A percentile compares a stretch with the other conserved stretches of the same genome.
These are phyloP conservation scores for Camellia oleifera DNA, from an alignment of 179 eudicot genomes.

Conservation along the genomic window DNA sequence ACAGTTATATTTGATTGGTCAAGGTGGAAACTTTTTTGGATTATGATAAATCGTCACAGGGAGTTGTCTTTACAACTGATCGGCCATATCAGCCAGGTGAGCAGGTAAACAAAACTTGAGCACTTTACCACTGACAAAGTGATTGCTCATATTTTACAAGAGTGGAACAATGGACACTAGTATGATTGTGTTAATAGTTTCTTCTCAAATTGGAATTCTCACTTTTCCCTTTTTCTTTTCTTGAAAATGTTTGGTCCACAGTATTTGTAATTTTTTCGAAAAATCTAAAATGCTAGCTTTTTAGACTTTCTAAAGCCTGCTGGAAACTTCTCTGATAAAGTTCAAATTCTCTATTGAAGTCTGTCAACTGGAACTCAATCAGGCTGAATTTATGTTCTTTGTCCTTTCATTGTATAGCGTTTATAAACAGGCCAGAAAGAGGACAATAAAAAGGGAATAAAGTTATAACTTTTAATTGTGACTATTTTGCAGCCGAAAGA, in stretches of 20 bases:
- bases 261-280: neutral
- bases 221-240: constrained; percentile 7
- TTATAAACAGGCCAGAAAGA: neutral
- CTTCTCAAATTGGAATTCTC: neutral
- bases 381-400: neutral
- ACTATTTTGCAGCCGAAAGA: constrained; percentile 6
- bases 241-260: neutral
- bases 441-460: neutral
- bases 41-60: constrained; percentile 83
- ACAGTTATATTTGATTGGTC: constrained; percentile 14
- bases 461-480: constrained; percentile 3
- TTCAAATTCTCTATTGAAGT: neutral
- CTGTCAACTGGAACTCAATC: neutral
- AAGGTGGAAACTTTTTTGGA: constrained; percentile 91
- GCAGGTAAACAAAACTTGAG: constrained; percentile 64
- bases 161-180: too few relatives aligned
- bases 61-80: constrained; percentile 87
- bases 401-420: neutral
- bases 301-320: neutral
- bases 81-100: constrained; percentile 95
- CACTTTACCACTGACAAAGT: too few relatives aligned
- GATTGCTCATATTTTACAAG: too few relatives aligned
- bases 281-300: neutral
- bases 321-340: neutral
- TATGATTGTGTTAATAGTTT: neutral